A percentile compares a stretch with the other conserved stretches of the same genome.
phyloP scores from a whole-genome alignment of 2,329 filamentous ascomycete genomes.

The Neurospora sp. region DNA sequence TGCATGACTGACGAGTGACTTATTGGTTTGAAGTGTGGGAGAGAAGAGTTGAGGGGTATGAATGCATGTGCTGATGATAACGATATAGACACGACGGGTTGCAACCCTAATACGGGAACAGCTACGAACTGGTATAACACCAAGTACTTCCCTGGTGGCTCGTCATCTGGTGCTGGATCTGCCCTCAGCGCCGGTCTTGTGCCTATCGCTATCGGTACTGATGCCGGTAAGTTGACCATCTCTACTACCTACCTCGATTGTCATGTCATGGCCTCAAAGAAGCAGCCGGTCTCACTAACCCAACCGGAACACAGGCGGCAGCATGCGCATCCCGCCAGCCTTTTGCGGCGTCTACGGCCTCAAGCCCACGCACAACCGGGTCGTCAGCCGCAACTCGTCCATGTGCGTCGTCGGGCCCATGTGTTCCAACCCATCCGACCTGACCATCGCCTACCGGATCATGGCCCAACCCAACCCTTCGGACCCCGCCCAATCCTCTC shows the following conservation, averaged over 20 bases:
- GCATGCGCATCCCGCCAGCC: constrained; percentile 60
- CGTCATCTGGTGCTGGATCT: constrained; percentile 68
- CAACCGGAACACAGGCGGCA: constrained; percentile 40
- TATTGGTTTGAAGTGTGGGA: not conserved
- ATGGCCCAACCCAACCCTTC: constrained; percentile 64
- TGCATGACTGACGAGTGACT: constrained; percentile 16
- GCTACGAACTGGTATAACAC: constrained; percentile 70
- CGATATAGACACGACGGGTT: constrained; percentile 66
- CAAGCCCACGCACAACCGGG: constrained; percentile 67
- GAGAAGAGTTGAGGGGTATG: not conserved
- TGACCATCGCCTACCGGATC: constrained; percentile 72
- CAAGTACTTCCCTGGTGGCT: constrained; percentile 71
- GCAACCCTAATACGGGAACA: constrained; percentile 67
- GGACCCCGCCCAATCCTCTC: constrained; percentile 50
- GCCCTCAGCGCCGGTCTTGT: constrained; percentile 60
- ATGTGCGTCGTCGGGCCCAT: constrained; percentile 64
- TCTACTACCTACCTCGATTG: not conserved
- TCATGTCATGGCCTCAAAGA: not conserved
- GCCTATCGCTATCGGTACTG: constrained; percentile 65
- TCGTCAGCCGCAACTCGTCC: constrained; percentile 44
- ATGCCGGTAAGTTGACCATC: constrained; percentile 40
- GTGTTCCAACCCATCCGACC: constrained; percentile 64
- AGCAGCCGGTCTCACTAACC: not conserved
- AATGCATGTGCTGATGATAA: not conserved
- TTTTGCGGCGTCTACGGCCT: constrained; percentile 78